Percentiles rank a stretch among this genome's conserved stretches.
Conservation (phyloP, 257 asterid genomes). For the Phtheirospermum japonicum region DNA sequence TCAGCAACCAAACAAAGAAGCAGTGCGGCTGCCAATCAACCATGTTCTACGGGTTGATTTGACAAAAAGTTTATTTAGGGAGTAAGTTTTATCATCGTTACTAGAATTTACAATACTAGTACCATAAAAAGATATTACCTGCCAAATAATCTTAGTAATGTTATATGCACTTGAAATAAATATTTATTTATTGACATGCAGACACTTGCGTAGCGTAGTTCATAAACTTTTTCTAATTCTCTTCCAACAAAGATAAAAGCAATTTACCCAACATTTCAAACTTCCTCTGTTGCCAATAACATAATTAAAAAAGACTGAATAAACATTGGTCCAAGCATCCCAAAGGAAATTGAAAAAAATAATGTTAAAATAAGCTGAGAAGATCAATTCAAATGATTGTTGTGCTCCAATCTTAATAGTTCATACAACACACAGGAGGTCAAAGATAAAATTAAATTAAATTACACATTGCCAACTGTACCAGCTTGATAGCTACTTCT, state of each 20-base stretch:
- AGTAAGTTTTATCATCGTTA: background rate
- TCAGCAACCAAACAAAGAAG: conserved; percentile 8
- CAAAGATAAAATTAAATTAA: too few species aligned
- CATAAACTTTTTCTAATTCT: conserved; percentile 11
- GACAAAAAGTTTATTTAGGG: background rate
- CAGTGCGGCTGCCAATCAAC: background rate
- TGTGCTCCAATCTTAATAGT: too few species aligned
- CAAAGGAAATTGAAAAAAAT: background rate
- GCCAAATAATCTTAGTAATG: background rate
- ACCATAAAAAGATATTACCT: conserved; percentile 1
- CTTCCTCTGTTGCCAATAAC: conserved; percentile 7
- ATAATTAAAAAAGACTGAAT: background rate
- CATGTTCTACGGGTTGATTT: background rate
- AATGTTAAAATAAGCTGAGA: conserved; percentile 7
- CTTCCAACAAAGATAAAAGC: conserved; percentile 8
- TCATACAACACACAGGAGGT: too few species aligned
- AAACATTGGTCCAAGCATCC: conserved; percentile 6
- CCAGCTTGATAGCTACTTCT: too few species aligned
- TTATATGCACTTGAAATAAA: background rate
- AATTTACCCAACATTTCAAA: conserved; percentile 13
- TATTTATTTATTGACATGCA: conserved; percentile 1
- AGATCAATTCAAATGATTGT: background rate
- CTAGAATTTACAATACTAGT: background rate
- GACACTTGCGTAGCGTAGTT: background rate
- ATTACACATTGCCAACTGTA: too few species aligned